Evolutionary conservation across 306 rosid genomes (phyloP).

Genomic region (Medicago arabica): DNA sequence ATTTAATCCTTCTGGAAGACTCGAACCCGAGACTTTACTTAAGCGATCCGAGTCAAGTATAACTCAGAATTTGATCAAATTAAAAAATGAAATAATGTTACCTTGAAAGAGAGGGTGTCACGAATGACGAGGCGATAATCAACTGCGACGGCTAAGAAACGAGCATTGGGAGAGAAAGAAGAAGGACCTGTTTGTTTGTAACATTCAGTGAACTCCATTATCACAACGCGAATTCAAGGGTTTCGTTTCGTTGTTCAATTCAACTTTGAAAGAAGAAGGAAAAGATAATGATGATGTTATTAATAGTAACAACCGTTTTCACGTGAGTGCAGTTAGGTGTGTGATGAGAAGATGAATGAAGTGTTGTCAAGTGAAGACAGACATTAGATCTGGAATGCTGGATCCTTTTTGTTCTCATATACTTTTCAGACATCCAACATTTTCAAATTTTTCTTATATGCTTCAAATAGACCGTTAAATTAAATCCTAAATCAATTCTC

Average conservation of each 20-base stretch:
- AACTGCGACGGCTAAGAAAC: constrained; percentile 88
- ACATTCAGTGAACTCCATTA: constrained; percentile 86
- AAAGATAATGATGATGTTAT: not conserved
- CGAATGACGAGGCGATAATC: constrained; percentile 99
- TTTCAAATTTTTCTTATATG: not conserved
- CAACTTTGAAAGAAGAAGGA: not conserved
- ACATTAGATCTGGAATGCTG: not conserved
- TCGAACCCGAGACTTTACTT: too few relatives aligned
- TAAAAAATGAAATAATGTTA: not conserved
- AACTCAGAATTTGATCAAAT: too few relatives aligned
- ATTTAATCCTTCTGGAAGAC: too few relatives aligned
- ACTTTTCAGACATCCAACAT: not conserved
- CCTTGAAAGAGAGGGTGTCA: constrained; percentile 89
- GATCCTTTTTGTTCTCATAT: not conserved
- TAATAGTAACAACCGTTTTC: too few relatives aligned
- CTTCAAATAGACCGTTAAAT: not conserved
- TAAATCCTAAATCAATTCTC: not conserved
- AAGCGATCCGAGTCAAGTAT: too few relatives aligned
- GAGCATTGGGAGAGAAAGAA: constrained; percentile 94
- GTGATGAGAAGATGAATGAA: not conserved
- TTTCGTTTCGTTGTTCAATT: too few relatives aligned
- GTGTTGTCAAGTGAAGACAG: not conserved
- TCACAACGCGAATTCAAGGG: too few relatives aligned
- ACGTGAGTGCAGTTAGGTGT: too few relatives aligned
- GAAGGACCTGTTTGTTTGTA: constrained; percentile 95